Evolutionary conservation across 2,329 filamentous ascomycete genomes (phyloP).

Genomic region (Colletotrichum sp.): DNA sequence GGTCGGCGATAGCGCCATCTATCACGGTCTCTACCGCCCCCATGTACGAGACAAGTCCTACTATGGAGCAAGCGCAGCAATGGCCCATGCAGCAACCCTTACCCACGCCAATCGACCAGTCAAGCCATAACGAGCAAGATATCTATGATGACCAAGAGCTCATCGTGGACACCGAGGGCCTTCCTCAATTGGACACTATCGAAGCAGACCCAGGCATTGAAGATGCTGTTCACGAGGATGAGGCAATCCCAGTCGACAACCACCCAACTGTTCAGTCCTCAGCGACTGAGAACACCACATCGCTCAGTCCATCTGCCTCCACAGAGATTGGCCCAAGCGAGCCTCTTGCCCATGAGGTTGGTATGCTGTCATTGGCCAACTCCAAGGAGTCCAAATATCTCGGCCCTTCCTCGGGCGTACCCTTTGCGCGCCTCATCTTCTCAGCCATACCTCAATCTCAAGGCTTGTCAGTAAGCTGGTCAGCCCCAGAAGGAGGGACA

Average conservation of each 20-base stretch:
- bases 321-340: constrained; percentile 22
- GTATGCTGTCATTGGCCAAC: constrained; percentile 52
- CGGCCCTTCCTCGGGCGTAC: constrained; percentile 60
- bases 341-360: constrained; percentile 53
- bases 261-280: not conserved
- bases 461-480: not conserved
- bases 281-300: not conserved
- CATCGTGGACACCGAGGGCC: constrained; percentile 9
- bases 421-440: constrained; percentile 54
- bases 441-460: constrained; percentile 33
- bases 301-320: constrained; percentile 15
- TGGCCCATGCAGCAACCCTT: not conserved
- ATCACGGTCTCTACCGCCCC: not conserved
- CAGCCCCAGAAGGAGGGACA: not conserved
- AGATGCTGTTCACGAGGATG: not conserved
- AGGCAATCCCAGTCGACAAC: not conserved
- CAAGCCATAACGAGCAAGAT: not conserved
- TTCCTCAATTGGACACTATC: constrained; percentile 12
- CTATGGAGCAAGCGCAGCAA: not conserved
- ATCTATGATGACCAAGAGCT: constrained; percentile 3
- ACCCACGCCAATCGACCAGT: not conserved
- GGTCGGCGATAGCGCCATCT: not conserved
- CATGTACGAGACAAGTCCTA: not conserved
- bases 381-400: constrained; percentile 55
- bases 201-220: not conserved